A percentile compares a stretch with the other conserved stretches of the same genome.
phyloP scores from a whole-genome alignment of 176 grass and related monocot genomes.

The Alopecurus myosuroides region DNA sequence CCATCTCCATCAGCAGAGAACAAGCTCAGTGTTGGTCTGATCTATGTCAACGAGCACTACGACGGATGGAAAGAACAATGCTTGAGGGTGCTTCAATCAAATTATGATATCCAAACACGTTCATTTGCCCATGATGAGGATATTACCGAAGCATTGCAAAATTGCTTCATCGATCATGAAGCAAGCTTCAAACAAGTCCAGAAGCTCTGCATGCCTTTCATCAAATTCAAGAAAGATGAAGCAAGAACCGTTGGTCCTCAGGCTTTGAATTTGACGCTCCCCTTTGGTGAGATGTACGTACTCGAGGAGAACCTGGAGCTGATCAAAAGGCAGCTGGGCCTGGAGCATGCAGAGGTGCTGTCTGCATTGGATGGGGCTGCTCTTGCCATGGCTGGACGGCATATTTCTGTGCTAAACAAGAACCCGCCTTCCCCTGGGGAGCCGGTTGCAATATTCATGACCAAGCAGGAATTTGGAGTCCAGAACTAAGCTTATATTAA shows the following conservation, averaged over 20 bases:
- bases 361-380: slow-evolving; percentile 26
- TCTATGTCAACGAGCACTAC: slow-evolving; percentile 69
- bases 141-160: slow-evolving; percentile 43
- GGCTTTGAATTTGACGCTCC: slow-evolving; percentile 56
- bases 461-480: slow-evolving; percentile 27
- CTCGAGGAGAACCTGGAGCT: slow-evolving; percentile 58
- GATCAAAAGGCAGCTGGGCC: slow-evolving; percentile 64
- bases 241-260: slow-evolving; percentile 31
- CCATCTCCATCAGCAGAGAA: slow-evolving; percentile 17
- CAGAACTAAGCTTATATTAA: background rate
- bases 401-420: slow-evolving; percentile 40
- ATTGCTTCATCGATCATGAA: slow-evolving; percentile 33
- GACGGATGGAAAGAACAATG: slow-evolving; percentile 80
- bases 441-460: slow-evolving; percentile 56
- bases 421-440: slow-evolving; percentile 60
- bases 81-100: slow-evolving; percentile 49
- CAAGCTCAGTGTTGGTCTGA: slow-evolving; percentile 45
- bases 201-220: slow-evolving; percentile 78
- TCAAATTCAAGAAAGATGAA: slow-evolving; percentile 73
- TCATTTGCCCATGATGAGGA: slow-evolving; percentile 57
- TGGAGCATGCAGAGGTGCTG: slow-evolving; percentile 45
- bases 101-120: slow-evolving; percentile 31
- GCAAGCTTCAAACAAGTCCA: slow-evolving; percentile 58
- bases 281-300: slow-evolving; percentile 61
- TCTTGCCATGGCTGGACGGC: slow-evolving; percentile 34